A percentile compares a stretch with the other conserved stretches of the same genome.
phyloP scores from a whole-genome alignment of 2,329 filamentous ascomycete species.

The Aspergillus texensis region DNA sequence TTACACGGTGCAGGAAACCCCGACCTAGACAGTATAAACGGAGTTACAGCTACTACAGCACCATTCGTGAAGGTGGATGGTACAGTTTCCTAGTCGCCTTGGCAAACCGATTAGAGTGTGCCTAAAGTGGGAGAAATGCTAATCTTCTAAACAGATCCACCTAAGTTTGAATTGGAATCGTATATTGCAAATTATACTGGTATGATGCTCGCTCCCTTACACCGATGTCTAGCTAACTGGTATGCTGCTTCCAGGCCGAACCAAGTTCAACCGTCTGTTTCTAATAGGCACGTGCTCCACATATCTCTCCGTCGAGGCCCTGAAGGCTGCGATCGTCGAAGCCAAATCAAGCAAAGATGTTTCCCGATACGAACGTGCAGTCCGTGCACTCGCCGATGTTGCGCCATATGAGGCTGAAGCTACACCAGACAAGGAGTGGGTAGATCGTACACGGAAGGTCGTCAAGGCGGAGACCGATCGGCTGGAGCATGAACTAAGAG shows the following conservation, averaged over 20 bases:
- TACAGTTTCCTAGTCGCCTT: slow-evolving; percentile 19
- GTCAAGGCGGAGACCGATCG: slow-evolving; percentile 72
- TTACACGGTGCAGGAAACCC: slow-evolving; percentile 4
- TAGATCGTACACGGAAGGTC: slow-evolving; percentile 65
- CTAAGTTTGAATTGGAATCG: slow-evolving; percentile 87
- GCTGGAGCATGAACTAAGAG: slow-evolving; percentile 83
- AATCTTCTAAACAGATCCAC: slow-evolving; percentile 59
- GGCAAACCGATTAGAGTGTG: slow-evolving; percentile 3
- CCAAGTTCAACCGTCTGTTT: slow-evolving; percentile 77
- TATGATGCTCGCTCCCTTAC: slow-evolving; percentile 41
- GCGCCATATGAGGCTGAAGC: slow-evolving; percentile 71
- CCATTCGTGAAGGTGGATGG: slow-evolving; percentile 34
- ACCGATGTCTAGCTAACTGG: slow-evolving; percentile 6
- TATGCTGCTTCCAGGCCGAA: slow-evolving; percentile 62
- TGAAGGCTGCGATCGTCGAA: slow-evolving; percentile 75
- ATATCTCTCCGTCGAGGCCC: slow-evolving; percentile 74
- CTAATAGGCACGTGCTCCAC: slow-evolving; percentile 80
- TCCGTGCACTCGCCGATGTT: slow-evolving; percentile 64
- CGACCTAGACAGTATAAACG: slow-evolving; percentile 13
- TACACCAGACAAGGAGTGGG: slow-evolving; percentile 71
- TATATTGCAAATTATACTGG: slow-evolving; percentile 90
- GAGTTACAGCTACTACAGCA: background rate
- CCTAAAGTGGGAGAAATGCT: slow-evolving; percentile 11
- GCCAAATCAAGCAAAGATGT: slow-evolving; percentile 78
- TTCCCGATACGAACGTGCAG: slow-evolving; percentile 68